phyloP scores from a whole-genome alignment of 768 basidiomycete species.

The Rhodotorula diobovata region DNA sequence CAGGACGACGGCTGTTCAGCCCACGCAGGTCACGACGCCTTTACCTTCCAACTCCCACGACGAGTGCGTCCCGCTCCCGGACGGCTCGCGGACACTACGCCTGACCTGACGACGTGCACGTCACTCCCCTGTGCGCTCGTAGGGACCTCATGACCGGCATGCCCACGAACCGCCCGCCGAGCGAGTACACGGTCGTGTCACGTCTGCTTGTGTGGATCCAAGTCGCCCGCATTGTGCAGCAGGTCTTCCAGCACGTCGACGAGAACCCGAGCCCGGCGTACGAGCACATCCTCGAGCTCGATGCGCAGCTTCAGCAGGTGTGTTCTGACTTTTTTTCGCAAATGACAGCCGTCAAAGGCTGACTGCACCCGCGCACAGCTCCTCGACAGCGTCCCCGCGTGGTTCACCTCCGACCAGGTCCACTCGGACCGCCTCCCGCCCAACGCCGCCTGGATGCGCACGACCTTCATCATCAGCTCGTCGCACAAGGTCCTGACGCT shows the following conservation, averaged over 20 bases:
- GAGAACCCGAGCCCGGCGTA: slow-evolving; percentile 10
- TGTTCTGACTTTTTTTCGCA: too few relatives aligned
- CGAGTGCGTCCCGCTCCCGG: slow-evolving; percentile 21
- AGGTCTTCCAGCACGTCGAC: slow-evolving; percentile 20
- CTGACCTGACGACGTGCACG: too few relatives aligned
- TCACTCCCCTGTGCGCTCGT: neutral
- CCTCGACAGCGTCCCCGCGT: neutral
- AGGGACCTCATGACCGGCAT: slow-evolving; percentile 22
- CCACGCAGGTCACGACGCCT: slow-evolving; percentile 23
- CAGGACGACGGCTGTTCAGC: slow-evolving; percentile 3
- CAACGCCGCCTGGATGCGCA: slow-evolving; percentile 10
- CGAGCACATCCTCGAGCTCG: slow-evolving; percentile 6
- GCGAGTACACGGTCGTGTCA: slow-evolving; percentile 10
- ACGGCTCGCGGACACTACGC: rapidly evolving
- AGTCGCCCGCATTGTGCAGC: slow-evolving; percentile 15
- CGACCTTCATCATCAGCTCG: slow-evolving; percentile 7
- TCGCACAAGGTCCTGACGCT: slow-evolving; percentile 14
- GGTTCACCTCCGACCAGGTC: neutral
- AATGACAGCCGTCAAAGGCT: too few relatives aligned
- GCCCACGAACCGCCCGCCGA: slow-evolving; percentile 10
- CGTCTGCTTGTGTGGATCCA: slow-evolving; percentile 17
- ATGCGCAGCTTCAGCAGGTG: neutral
- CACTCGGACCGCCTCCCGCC: neutral
- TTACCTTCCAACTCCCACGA: slow-evolving; percentile 15
- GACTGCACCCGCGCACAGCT: neutral